Evolutionary conservation across 192 early-diverging fungal species (phyloP).

Genomic region (Coemansia sp.): DNA sequence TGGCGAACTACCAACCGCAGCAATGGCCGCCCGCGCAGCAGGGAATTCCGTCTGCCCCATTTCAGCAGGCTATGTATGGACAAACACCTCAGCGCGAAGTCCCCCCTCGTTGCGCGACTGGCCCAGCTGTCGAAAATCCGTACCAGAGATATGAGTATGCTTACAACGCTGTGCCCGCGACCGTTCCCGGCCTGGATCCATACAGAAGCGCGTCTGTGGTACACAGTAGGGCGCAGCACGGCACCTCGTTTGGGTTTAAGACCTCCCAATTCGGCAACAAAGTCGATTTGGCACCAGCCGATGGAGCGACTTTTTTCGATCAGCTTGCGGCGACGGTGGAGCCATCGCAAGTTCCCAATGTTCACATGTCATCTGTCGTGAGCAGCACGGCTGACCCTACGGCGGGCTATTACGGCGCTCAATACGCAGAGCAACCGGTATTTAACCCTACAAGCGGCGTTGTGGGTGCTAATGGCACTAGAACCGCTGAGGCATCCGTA

Average conservation of each 20-base stretch:
- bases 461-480: background rate
- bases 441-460: background rate
- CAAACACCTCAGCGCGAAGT: slow-evolving; percentile 13
- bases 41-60: background rate
- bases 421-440: background rate
- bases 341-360: background rate
- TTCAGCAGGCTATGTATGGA: slow-evolving; percentile 2
- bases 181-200: slow-evolving; percentile 5
- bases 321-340: slow-evolving; percentile 16
- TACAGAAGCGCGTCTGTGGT: slow-evolving; percentile 47
- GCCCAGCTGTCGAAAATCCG: slow-evolving; percentile 36
- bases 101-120: slow-evolving; percentile 48
- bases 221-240: slow-evolving; percentile 25
- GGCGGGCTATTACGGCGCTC: background rate
- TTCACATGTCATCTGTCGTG: background rate
- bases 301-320: slow-evolving; percentile 26
- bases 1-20: background rate
- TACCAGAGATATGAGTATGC: slow-evolving; percentile 19
- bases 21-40: slow-evolving; percentile 7
- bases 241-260: slow-evolving; percentile 16
- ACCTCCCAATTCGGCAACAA: background rate
- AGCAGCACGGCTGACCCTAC: background rate
- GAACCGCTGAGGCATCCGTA: background rate
- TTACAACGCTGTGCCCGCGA: background rate
- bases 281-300: background rate